Evolutionary conservation across 2,329 filamentous ascomycete species (phyloP).

Genomic region (Cucurbitaria berberidis): DNA sequence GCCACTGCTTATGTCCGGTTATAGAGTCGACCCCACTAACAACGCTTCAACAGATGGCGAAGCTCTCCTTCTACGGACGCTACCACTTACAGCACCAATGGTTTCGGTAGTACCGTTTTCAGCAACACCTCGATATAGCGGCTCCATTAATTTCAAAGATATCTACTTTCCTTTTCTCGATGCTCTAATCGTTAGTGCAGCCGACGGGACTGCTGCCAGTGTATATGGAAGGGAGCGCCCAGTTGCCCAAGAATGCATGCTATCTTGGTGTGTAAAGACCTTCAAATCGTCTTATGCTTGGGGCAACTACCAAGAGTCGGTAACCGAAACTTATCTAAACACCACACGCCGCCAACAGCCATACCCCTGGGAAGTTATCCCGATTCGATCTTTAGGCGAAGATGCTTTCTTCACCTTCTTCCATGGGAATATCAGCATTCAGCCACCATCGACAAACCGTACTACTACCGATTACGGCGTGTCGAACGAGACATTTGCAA

Average conservation of each 20-base stretch:
- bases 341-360: neutral
- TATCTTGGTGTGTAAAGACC: constrained; percentile 31
- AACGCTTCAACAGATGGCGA: constrained; percentile 6
- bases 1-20: constrained; percentile 24
- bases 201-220: constrained; percentile 4
- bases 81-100: constrained; percentile 11
- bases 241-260: constrained; percentile 22
- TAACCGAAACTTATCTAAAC: constrained; percentile 7
- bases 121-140: constrained; percentile 11
- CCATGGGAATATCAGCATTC: constrained; percentile 7
- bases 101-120: neutral
- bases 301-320: constrained; percentile 19
- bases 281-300: constrained; percentile 24
- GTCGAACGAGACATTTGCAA: neutral
- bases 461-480: no score
- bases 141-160: constrained; percentile 22
- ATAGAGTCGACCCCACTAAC: neutral
- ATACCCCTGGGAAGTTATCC: neutral
- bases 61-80: constrained; percentile 10
- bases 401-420: neutral
- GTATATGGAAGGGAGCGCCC: constrained; percentile 15
- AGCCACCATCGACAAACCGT: neutral
- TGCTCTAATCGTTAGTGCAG: constrained; percentile 6
- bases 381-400: neutral
- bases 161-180: constrained; percentile 15